A percentile compares a stretch with the other conserved stretches of the same genome.
Evolutionary conservation across 805 yeast species (phyloP).

Genomic region (Candida stauntonica): DNA sequence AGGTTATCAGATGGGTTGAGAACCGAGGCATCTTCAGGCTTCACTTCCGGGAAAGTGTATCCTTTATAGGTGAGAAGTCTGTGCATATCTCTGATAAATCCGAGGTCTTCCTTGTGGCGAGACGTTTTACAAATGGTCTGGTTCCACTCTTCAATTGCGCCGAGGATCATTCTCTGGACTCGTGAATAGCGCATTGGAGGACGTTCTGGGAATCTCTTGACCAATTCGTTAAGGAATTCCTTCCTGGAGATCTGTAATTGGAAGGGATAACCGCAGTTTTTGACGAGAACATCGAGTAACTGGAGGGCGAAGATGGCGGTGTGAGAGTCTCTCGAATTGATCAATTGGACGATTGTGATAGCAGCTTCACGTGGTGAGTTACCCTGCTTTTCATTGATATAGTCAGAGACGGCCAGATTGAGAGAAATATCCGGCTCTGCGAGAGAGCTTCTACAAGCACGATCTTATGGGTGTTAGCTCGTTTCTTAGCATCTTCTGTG

Average conservation of each 20-base stretch:
- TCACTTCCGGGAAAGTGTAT: constrained; percentile 87
- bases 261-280: constrained; percentile 97
- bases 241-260: constrained; percentile 93
- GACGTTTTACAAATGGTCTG: constrained; percentile 90
- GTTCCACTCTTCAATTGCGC: constrained; percentile 95
- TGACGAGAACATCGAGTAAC: constrained; percentile 82
- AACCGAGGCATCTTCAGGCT: constrained; percentile 88
- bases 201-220: constrained; percentile 87
- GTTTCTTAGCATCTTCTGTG: neutral
- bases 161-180: constrained; percentile 78
- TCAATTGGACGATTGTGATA: constrained; percentile 71
- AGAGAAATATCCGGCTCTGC: constrained; percentile 83
- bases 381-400: constrained; percentile 90
- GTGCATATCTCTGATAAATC: constrained; percentile 94
- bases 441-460: constrained; percentile 84
- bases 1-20: constrained; percentile 83
- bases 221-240: constrained; percentile 90
- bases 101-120: constrained; percentile 85
- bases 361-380: constrained; percentile 90
- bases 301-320: constrained; percentile 80
- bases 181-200: constrained; percentile 85
- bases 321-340: constrained; percentile 80
- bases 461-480: constrained; percentile 34
- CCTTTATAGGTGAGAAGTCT: constrained; percentile 86
- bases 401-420: constrained; percentile 90